Evolutionary conservation across 345 rosid genomes (phyloP).

Genomic region (Laguncularia racemosa): DNA sequence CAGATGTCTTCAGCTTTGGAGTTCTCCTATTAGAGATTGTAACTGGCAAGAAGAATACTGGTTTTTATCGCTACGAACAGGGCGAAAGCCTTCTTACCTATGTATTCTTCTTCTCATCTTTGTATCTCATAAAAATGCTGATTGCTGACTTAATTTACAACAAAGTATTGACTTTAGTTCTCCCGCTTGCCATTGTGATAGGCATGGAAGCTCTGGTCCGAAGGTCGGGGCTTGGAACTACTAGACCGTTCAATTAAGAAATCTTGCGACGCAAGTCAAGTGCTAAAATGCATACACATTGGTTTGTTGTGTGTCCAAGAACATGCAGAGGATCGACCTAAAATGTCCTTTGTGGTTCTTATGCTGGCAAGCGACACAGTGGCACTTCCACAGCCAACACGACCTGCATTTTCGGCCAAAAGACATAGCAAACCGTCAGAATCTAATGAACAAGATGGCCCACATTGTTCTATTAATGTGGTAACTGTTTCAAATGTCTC

Average conservation of each 20-base stretch:
- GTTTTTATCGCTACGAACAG: too few species aligned
- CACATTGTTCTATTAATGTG: neutral
- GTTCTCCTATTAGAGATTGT: too few species aligned
- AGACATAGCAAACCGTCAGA: neutral
- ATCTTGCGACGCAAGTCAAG: neutral
- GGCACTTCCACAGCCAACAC: slow-evolving; percentile 16
- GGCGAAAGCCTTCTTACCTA: too few species aligned
- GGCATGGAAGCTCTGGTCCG: slow-evolving; percentile 8
- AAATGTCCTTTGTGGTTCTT: neutral
- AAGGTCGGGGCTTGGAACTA: neutral
- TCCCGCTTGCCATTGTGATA: neutral
- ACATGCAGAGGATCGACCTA: neutral
- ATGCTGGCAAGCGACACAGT: neutral
- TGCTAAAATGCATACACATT: slow-evolving; percentile 8
- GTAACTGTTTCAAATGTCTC: neutral
- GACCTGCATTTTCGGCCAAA: slow-evolving; percentile 21
- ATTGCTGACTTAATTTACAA: too few species aligned
- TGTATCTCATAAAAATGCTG: too few species aligned
- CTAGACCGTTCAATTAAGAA: neutral
- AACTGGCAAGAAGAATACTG: too few species aligned
- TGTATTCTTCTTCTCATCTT: too few species aligned
- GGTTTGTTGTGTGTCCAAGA: slow-evolving; percentile 13
- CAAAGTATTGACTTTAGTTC: too few species aligned
- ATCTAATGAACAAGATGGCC: neutral
- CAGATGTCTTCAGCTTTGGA: too few species aligned